A percentile compares a stretch with the other conserved stretches of the same genome.
Evolutionary conservation across 768 basidiomycete species (phyloP).

Genomic region (Termitomyces sp.): DNA sequence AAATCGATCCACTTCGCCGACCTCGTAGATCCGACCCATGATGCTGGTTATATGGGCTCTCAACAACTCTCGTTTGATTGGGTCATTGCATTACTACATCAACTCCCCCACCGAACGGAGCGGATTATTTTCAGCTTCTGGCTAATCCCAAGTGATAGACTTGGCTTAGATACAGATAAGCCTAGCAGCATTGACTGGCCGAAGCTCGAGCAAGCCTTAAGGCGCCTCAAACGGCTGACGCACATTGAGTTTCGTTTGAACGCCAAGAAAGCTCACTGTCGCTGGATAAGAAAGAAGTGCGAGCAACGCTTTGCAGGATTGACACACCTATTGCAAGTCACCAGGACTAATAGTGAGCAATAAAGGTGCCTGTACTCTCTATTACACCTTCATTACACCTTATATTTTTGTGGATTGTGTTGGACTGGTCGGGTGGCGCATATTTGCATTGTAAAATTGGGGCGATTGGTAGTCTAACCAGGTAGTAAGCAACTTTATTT

Average conservation of each 20-base stretch:
- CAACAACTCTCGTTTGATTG: constrained; percentile 6
- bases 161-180: constrained; percentile 2
- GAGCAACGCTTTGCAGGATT: constrained; percentile 1
- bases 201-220: not conserved
- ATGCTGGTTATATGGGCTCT: not conserved
- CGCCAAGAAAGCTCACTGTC: constrained; percentile 3
- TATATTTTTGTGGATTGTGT: not conserved
- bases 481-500: not conserved
- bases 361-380: not conserved
- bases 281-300: constrained; percentile 6
- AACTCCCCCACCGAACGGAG: constrained; percentile 3
- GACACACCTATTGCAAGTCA: not conserved
- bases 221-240: not conserved
- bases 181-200: constrained; percentile 1
- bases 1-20: constrained; percentile 9
- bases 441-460: not conserved
- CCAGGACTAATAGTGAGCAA: not conserved
- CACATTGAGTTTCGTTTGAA: constrained; percentile 2
- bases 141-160: constrained; percentile 11
- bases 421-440: not conserved
- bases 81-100: constrained; percentile 5
- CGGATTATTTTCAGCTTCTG: constrained; percentile 10
- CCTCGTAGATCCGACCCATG: constrained; percentile 11
- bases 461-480: not conserved
- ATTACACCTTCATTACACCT: not conserved